Evolutionary conservation across 441 rosid genomes (phyloP), one percentile per base, ranked within the genome.

Genomic region (Macaranga tanarius): DNA sequence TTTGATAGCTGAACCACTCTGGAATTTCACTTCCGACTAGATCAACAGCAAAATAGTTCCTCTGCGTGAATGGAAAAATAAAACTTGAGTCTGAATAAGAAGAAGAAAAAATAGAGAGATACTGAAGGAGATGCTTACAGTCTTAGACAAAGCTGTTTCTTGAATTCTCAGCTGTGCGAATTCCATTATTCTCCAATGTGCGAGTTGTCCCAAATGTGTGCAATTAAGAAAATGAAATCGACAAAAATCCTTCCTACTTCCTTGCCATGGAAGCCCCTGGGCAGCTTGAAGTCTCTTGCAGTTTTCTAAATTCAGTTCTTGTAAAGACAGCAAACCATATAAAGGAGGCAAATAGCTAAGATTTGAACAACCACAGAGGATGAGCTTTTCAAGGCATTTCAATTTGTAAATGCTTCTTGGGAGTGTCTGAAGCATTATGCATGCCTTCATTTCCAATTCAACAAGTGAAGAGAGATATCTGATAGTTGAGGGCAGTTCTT

Each of bases 331-430:
- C 16, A 64, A 44, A 15, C 68, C 68, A 42, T 64, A 44, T 44
- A 64, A 64, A 44, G 54, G 54, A n/a, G 68, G 54, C 68, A 64
- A 44, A 22, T 22, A 22, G 0, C 8, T 2, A 15, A 64, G 68
- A 7, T 45, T 64, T n/a, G 68, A 64, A 38, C 68, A 64, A 0
- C 54, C 68, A 12, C 34, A 22, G 10, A 64, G 23, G 22, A 10
- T 11, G 20, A 64, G 54, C 28, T 15, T 15, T 45, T 22, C 38
- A 64, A 64, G 68, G 54, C 31, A 64, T 64, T 64, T 45, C 54
- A 64, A 23, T 38, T 42, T 19, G 23, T 34, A 44, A 64, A 64
- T 64, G 11, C 34, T 44, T 3, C 17, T n/a, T 10, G 54, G n/a
- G 8, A 64, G 52, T 11, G 7, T 64, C 38, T 64, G 19, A 6